Evolutionary conservation across 345 rosid species (phyloP).

Genomic region (Bruguiera gymnorhiza): DNA sequence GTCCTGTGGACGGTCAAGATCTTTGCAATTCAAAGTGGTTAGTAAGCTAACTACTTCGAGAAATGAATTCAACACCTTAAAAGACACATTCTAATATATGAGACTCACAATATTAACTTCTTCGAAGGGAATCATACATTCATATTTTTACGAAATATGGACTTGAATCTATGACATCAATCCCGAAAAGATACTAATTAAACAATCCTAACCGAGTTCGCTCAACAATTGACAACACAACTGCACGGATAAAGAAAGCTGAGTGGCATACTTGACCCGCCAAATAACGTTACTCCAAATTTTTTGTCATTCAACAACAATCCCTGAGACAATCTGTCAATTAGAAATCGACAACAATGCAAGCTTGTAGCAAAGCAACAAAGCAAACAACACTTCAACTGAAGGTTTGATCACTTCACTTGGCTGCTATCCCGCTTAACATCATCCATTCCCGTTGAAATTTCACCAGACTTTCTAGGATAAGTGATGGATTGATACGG

Average conservation of each 20-base stretch:
- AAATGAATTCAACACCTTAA: no score
- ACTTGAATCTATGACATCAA: no score
- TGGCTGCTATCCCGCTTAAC: background rate
- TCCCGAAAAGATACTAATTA: no score
- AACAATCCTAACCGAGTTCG: background rate
- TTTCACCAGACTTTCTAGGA: background rate
- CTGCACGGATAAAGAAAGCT: background rate
- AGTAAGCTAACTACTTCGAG: no score
- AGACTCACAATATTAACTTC: no score
- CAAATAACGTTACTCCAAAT: background rate
- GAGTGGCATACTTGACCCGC: background rate
- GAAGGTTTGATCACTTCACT: constrained; percentile 4
- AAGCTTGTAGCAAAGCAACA: background rate
- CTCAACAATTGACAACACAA: background rate
- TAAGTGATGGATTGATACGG: background rate
- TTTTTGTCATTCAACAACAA: background rate
- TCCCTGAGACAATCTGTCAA: background rate
- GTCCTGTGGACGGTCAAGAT: no score
- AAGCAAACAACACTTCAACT: constrained; percentile 10
- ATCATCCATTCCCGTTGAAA: constrained; percentile 5
- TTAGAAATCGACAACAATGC: background rate
- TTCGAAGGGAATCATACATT: no score
- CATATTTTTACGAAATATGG: no score
- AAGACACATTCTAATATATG: no score
- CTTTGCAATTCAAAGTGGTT: no score